Base-by-base conservation (phyloP, 306 rosid genomes). In the Rosa rugosa region DNA sequence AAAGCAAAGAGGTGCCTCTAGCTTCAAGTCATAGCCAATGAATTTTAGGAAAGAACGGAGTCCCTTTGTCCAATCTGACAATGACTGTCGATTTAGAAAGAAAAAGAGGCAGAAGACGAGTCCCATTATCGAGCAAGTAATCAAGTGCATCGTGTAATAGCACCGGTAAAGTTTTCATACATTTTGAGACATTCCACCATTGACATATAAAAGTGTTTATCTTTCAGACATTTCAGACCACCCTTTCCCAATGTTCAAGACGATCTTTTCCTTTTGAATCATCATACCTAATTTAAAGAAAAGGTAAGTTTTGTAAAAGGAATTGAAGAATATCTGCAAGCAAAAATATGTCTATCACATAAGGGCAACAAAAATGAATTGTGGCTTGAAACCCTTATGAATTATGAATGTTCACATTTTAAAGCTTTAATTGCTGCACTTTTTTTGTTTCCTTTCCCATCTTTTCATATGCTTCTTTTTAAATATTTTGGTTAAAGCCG, bases 1-100 rank as follows among this genome's bases (percentile, higher is more conserved):
- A 25, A 62, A 44, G 62, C 47, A 62, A 62, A 46, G 47, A 11
- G 59, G 47, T 45, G 16, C 45, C 79, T 4, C 36, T 18, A 1
- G 36, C 79, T 46, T 75, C 36, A 63, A 75, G 79, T 75, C 60
- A 75, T 34, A 4, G 69, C 69, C 42, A 22, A 54, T 20, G 38
- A 56, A 56, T 6, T 36, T 36, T n/a, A 12, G 10, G 6, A 60
- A 16, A 10, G 40, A 13, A 41, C 10, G 14, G 36, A 31, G 36
- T 31, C 22, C 70, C 42, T 5, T 2, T 27, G 11, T 66, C 47
- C 23, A 36, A 18, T 36, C 46, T 20, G 11, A 66, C 14, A 7
- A 66, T 8, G 71, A 66, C 71, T 36, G 6, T 14, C 13, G 1
- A 66, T 25, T 17, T 63, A 9, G 18, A 11, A 42, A 11, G 16